Percentiles rank a stretch among this genome's conserved stretches.
These are phyloP conservation scores for Xylaria arbuscula DNA, from an alignment of 2,329 filamentous ascomycete species.

Conservation along the genomic window DNA sequence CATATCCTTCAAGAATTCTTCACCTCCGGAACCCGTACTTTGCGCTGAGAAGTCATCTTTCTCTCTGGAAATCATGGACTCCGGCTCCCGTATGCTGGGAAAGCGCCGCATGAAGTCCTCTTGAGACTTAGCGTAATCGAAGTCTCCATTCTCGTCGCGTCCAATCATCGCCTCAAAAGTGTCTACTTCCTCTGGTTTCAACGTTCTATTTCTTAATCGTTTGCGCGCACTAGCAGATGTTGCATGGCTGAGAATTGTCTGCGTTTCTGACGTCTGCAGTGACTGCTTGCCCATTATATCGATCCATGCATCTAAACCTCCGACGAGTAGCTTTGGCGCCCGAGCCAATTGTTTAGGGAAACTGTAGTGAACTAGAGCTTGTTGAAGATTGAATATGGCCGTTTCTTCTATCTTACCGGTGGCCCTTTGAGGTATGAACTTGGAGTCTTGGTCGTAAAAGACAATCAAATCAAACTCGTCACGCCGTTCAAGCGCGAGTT, in stretches of 20 bases:
- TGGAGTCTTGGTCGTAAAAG: slow-evolving; percentile 82
- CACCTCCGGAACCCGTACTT: slow-evolving; percentile 49
- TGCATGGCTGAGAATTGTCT: slow-evolving; percentile 27
- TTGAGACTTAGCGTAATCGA: slow-evolving; percentile 72
- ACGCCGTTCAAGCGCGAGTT: slow-evolving; percentile 75
- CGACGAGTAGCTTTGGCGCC: slow-evolving; percentile 80
- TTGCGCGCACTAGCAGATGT: slow-evolving; percentile 47
- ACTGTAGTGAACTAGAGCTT: slow-evolving; percentile 86
- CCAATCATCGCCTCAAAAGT: slow-evolving; percentile 82
- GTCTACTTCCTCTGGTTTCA: slow-evolving; percentile 81
- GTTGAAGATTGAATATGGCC: slow-evolving; percentile 77
- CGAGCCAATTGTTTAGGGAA: slow-evolving; percentile 78
- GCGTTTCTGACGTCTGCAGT: slow-evolving; percentile 57
- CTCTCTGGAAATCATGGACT: slow-evolving; percentile 66
- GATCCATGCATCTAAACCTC: slow-evolving; percentile 87
- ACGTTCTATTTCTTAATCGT: slow-evolving; percentile 62
- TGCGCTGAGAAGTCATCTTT: slow-evolving; percentile 36
- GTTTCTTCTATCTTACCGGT: slow-evolving; percentile 55
- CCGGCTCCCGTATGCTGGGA: slow-evolving; percentile 73
- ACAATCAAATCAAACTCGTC: slow-evolving; percentile 87
- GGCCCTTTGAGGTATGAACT: slow-evolving; percentile 58
- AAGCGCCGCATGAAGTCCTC: slow-evolving; percentile 88
- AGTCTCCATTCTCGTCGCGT: slow-evolving; percentile 65
- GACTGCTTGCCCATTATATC: slow-evolving; percentile 81
- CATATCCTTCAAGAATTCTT: slow-evolving; percentile 60